Percentiles rank a stretch among this genome's conserved stretches.
Conservation (phyloP, 202 grass and related monocot species). For the Setaria viridis region DNA sequence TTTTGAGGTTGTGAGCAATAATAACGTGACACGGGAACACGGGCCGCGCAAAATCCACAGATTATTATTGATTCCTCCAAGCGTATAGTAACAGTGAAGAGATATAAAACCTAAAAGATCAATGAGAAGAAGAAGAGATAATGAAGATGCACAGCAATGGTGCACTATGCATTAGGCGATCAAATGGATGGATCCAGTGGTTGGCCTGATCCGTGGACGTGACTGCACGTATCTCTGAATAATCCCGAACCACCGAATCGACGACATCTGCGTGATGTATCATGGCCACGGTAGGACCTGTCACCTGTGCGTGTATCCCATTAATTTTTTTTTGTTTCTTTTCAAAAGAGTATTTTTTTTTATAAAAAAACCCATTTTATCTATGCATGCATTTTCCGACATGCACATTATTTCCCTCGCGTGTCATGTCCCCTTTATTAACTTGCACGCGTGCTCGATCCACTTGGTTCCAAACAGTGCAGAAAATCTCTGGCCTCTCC, state of each 20-base stretch:
- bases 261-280: no score
- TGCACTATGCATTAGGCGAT: constrained; percentile 7
- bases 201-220: constrained; percentile 25
- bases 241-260: constrained; percentile 11
- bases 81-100: neutral
- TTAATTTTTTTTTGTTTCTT: no score
- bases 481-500: no score
- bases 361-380: no score
- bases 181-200: neutral
- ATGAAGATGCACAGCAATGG: constrained; percentile 10
- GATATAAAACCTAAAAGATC: neutral
- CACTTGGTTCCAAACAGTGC: no score
- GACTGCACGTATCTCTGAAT: neutral
- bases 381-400: no score
- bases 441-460: no score
- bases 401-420: no score
- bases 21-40: neutral
- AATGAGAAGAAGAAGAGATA: neutral
- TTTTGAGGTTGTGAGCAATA: neutral
- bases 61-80: neutral
- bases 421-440: no score
- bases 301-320: no score
- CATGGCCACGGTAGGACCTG: no score
- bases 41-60: neutral
- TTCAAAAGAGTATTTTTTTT: no score